phyloP scores from a whole-genome alignment of 225 moss, liverwort and hornwort genomes.

The Polytrichum formosum region DNA sequence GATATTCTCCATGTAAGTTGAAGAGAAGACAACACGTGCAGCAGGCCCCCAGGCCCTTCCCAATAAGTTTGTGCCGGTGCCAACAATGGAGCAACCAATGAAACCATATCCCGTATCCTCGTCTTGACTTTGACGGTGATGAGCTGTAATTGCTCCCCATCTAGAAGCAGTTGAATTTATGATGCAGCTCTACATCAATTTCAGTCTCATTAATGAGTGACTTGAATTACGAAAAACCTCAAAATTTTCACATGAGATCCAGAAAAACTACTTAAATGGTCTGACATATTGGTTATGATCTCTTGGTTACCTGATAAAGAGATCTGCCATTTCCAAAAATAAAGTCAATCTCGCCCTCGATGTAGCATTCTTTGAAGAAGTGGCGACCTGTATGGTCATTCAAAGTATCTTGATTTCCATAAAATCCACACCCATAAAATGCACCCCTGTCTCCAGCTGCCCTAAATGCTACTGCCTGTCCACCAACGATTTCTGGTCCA shows the following conservation, averaged over 20 bases:
- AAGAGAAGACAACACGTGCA: constrained; percentile 35
- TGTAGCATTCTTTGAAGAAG: constrained; percentile 37
- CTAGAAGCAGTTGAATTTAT: constrained; percentile 19
- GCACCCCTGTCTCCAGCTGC: constrained; percentile 37
- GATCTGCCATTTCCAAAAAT: constrained; percentile 46
- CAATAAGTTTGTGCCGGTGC: constrained; percentile 21
- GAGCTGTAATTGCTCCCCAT: constrained; percentile 44
- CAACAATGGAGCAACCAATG: constrained; percentile 24
- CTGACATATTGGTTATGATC: too few species aligned
- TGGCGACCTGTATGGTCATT: constrained; percentile 43
- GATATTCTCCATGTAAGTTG: constrained; percentile 31
- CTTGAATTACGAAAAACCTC: neutral
- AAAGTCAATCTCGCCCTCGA: constrained; percentile 41
- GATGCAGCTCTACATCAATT: constrained; percentile 22
- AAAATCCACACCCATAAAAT: constrained; percentile 43
- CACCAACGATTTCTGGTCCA: constrained; percentile 11
- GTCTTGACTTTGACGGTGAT: constrained; percentile 12
- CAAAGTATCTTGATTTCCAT: constrained; percentile 44
- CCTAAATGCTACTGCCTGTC: constrained; percentile 37
- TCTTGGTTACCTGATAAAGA: constrained; percentile 27
- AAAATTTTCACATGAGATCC: too few species aligned
- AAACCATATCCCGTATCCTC: constrained; percentile 37
- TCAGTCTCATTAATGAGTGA: neutral
- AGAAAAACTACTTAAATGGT: too few species aligned
- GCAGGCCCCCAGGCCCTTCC: constrained; percentile 49